Conservation (phyloP, 768 basidiomycete genomes). For the Zangia roseola region DNA sequence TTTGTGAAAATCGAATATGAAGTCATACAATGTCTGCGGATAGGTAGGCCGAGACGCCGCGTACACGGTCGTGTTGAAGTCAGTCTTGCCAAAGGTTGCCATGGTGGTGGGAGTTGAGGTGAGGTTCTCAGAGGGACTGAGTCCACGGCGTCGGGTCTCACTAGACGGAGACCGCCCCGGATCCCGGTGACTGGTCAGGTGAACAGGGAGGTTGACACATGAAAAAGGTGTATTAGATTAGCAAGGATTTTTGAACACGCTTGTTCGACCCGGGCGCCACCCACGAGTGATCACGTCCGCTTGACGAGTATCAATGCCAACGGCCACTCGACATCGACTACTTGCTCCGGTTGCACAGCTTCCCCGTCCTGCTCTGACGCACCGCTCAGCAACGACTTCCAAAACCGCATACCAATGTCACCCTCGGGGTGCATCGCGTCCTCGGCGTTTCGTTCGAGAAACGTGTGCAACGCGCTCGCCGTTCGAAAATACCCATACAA, state of each 20-base stretch:
- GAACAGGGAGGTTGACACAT: background rate
- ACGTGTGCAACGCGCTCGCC: conserved; percentile 68
- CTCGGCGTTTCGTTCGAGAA: conserved; percentile 60
- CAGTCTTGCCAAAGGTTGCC: conserved; percentile 69
- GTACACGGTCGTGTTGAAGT: conserved; percentile 62
- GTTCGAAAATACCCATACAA: conserved; percentile 69
- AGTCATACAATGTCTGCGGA: conserved; percentile 61
- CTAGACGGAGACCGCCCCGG: background rate
- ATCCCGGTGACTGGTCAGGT: background rate
- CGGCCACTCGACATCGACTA: conserved; percentile 44
- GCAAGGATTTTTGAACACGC: background rate
- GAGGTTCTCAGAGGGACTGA: background rate
- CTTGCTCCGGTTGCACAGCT: conserved; percentile 18
- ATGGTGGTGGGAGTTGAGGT: conserved; percentile 33
- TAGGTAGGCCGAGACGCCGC: conserved; percentile 70
- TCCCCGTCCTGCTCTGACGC: conserved; percentile 29
- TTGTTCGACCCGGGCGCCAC: background rate
- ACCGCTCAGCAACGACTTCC: conserved; percentile 49
- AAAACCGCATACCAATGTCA: conserved; percentile 64
- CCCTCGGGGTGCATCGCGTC: conserved; percentile 50
- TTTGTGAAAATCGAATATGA: conserved; percentile 57
- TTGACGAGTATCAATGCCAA: conserved; percentile 32
- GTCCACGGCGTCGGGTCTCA: background rate
- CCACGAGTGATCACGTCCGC: background rate
- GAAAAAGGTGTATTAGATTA: background rate